Percentiles rank a stretch among this genome's conserved stretches.
These are phyloP conservation scores for Gaeumannomyces tritici DNA, from an alignment of 2,329 filamentous ascomycete genomes.

Conservation along the genomic window DNA sequence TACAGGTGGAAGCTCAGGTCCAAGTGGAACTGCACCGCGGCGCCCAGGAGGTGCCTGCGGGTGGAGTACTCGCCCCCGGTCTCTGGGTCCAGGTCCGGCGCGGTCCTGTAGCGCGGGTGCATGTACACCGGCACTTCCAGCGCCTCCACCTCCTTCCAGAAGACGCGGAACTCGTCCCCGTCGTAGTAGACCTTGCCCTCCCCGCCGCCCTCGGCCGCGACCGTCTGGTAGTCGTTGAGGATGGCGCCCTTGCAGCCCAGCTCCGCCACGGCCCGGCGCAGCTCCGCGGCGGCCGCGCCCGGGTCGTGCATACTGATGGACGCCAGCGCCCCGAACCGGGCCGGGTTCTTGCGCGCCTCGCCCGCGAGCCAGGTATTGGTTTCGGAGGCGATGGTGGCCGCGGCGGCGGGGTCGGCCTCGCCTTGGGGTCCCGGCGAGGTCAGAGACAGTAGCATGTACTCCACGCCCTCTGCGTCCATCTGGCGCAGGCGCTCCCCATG, in stretches of 20 bases:
- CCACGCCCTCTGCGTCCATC: conserved; percentile 25
- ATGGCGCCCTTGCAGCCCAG: conserved; percentile 22
- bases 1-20: conserved; percentile 35
- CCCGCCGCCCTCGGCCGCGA: conserved; percentile 7
- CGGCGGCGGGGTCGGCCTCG: conserved; percentile 14
- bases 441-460: conserved; percentile 24
- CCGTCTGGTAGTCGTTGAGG: conserved; percentile 22
- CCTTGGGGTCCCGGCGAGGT: conserved; percentile 23
- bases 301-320: conserved; percentile 22
- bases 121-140: conserved; percentile 24
- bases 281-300: conserved; percentile 17
- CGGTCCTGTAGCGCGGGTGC: conserved; percentile 21
- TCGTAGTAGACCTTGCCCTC: conserved; percentile 20
- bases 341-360: conserved; percentile 17
- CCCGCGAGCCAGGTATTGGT: conserved; percentile 23
- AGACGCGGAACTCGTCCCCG: conserved; percentile 16
- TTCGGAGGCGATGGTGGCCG: conserved; percentile 14
- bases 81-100: conserved; percentile 15
- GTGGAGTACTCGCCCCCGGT: conserved; percentile 15
- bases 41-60: conserved; percentile 22
- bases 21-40: conserved; percentile 27
- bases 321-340: conserved; percentile 14
- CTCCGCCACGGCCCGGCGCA: conserved; percentile 18
- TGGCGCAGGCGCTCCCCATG: conserved; percentile 16
- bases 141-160: conserved; percentile 21